Conservation (phyloP, 2,329 filamentous ascomycete species). For the Diaporthe humulicola region DNA sequence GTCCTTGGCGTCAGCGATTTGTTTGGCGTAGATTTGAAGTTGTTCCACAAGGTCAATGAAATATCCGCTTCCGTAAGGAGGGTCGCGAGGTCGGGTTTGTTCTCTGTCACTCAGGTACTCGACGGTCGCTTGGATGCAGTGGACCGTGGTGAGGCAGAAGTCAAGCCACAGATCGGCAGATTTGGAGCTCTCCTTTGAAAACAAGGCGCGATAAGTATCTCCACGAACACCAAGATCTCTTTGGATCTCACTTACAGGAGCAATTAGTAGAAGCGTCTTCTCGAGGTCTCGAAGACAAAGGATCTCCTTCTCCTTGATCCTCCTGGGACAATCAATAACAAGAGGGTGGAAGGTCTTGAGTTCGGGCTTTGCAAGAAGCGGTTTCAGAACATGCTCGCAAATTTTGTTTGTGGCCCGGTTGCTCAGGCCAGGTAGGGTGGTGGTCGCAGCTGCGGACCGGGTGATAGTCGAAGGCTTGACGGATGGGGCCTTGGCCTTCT, state of each 20-base stretch:
- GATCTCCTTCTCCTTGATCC: slow-evolving; percentile 87
- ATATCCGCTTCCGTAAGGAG: slow-evolving; percentile 95
- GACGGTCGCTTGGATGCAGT: slow-evolving; percentile 90
- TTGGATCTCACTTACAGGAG: slow-evolving; percentile 84
- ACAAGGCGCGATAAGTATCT: slow-evolving; percentile 78
- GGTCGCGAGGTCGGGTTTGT: slow-evolving; percentile 85
- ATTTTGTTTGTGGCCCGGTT: slow-evolving; percentile 81
- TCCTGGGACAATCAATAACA: slow-evolving; percentile 81
- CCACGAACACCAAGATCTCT: slow-evolving; percentile 69
- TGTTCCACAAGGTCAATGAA: slow-evolving; percentile 97
- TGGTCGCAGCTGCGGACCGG: slow-evolving; percentile 66
- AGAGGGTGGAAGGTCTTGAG: slow-evolving; percentile 87
- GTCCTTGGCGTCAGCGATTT: slow-evolving; percentile 82
- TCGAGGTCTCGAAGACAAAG: slow-evolving; percentile 93
- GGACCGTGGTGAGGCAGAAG: slow-evolving; percentile 92
- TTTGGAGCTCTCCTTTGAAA: slow-evolving; percentile 83
- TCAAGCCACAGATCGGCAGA: slow-evolving; percentile 79
- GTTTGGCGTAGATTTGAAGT: slow-evolving; percentile 89
- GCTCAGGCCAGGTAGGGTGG: slow-evolving; percentile 72
- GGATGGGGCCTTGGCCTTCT: slow-evolving; percentile 51
- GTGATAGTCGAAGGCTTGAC: slow-evolving; percentile 70
- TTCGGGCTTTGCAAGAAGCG: slow-evolving; percentile 79
- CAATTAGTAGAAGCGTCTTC: slow-evolving; percentile 91
- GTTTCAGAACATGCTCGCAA: slow-evolving; percentile 81
- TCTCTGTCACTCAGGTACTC: slow-evolving; percentile 88